A percentile compares a stretch with the other conserved stretches of the same genome.
Evolutionary conservation across 768 basidiomycete genomes (phyloP).

Genomic region (Xanthoconium purpureum): DNA sequence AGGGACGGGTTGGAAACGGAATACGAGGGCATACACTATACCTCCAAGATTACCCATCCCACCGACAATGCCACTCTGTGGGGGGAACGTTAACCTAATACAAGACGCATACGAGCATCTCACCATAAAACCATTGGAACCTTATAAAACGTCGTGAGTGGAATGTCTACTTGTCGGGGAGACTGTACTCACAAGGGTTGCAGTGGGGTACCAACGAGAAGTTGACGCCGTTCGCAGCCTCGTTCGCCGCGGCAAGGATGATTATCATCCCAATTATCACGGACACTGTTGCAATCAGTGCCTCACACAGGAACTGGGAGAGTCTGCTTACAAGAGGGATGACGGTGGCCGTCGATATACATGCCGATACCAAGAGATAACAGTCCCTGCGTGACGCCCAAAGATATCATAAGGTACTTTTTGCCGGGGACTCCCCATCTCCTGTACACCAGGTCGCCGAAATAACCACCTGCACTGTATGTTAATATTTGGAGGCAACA

Average conservation of each 20-base stretch:
- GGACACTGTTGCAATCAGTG: not conserved
- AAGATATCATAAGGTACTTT: not conserved
- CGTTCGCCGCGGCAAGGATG: not conserved
- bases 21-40: conserved; percentile 44
- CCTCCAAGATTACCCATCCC: conserved; percentile 43
- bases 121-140: conserved; percentile 28
- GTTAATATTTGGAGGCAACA: not conserved
- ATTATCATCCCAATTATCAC: not conserved
- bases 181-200: not conserved
- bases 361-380: conserved; percentile 33
- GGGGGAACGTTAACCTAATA: not conserved
- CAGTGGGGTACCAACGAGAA: conserved; percentile 6
- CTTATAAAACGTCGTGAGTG: not conserved
- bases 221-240: not conserved
- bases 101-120: not conserved
- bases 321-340: conserved; percentile 20
- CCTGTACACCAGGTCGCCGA: conserved; percentile 1
- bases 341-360: conserved; percentile 32
- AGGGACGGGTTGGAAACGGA: conserved; percentile 4
- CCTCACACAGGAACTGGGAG: not conserved
- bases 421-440: conserved; percentile 4
- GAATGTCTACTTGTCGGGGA: too few relatives aligned
- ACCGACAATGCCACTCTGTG: conserved; percentile 38
- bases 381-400: not conserved
- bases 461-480: not conserved